Evolutionary conservation across 1,284 basidiomycete genomes (phyloP), one percentile per base, ranked within the genome.

Genomic region (Volvariella volvacea): DNA sequence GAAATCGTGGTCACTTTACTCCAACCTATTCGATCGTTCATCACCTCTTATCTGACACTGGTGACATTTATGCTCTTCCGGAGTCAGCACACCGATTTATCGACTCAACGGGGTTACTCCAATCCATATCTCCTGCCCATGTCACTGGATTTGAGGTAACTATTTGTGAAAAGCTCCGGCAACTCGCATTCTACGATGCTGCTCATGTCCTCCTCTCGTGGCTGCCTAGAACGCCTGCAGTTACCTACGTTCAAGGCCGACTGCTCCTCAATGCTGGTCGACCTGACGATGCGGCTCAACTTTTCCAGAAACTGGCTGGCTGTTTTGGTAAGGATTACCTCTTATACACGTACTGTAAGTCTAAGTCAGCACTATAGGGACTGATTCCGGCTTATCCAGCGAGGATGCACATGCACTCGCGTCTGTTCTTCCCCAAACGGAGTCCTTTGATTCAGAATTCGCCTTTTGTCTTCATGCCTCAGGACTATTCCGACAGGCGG

Each of bases 391-490:
- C 7, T 57, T 82, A 36, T 71, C 75, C 0, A 53, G 57, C 16
- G 83, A 87, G 53, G 86, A 89, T 55, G 65, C 68, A 33, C 76
- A 80, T 50, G 77, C 83, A 1, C 64, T 92, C 22, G 64, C 67
- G 0, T 61, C 67, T 15, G 74, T 91, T 39, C 66, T 92, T 42
- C 86, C 88, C 17, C 67, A 68, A 20, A 68, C 68, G 21, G 68
- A 72, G 39, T 57, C 76, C 12, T 75, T 79, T 45, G 71, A 77
- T 46, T 80, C 80, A 3, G 71, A 80, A 45, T 81, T 82, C 54
- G 70, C 73, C 3, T 95, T 88, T 66, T 93, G 91, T 64, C 63
- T 82, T 28, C 88, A 92, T 60, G 73, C 78, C 37, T 76, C 83
- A n/a, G 66, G 73, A 19, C 65, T 92, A 10, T 92, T 91, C 67